These are phyloP conservation scores for Circinella umbellata DNA, from an alignment of 371 early-diverging fungal genomes.

Conservation along the genomic window DNA sequence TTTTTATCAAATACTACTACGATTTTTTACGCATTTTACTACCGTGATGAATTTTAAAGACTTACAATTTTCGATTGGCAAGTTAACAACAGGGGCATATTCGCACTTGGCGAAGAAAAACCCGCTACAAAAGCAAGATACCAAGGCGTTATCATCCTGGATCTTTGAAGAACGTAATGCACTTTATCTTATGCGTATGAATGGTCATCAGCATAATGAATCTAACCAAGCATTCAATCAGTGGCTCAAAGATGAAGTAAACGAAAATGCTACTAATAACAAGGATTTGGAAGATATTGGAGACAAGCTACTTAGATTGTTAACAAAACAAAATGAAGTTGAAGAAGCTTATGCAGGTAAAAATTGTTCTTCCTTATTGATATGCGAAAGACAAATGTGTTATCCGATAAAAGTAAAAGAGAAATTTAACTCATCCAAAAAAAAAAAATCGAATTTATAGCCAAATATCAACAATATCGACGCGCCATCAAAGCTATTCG, in stretches of 20 bases:
- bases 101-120: constrained; percentile 48
- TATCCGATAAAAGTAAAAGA: too few species aligned
- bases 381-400: too few species aligned
- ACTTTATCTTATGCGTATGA: constrained; percentile 39
- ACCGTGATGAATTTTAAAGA: constrained; percentile 47
- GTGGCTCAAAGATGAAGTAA: constrained; percentile 41
- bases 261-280: constrained; percentile 28
- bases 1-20: too few species aligned
- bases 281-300: constrained; percentile 50
- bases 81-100: constrained; percentile 44
- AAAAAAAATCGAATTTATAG: constrained; percentile 14
- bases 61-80: constrained; percentile 48
- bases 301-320: constrained; percentile 33
- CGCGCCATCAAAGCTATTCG: constrained; percentile 53
- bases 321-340: constrained; percentile 40
- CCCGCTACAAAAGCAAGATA: constrained; percentile 50
- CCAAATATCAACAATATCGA: constrained; percentile 47
- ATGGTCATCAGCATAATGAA: constrained; percentile 39
- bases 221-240: constrained; percentile 35
- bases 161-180: constrained; percentile 50
- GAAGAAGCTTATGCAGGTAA: constrained; percentile 47
- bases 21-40: not conserved
- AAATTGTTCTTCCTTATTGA: too few species aligned
- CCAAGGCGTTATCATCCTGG: constrained; percentile 43
- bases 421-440: too few species aligned